Percentiles rank a stretch among this genome's conserved stretches.
Conservation (phyloP, 108 stramenopile species). For the Aureococcus anophagefferens region DNA sequence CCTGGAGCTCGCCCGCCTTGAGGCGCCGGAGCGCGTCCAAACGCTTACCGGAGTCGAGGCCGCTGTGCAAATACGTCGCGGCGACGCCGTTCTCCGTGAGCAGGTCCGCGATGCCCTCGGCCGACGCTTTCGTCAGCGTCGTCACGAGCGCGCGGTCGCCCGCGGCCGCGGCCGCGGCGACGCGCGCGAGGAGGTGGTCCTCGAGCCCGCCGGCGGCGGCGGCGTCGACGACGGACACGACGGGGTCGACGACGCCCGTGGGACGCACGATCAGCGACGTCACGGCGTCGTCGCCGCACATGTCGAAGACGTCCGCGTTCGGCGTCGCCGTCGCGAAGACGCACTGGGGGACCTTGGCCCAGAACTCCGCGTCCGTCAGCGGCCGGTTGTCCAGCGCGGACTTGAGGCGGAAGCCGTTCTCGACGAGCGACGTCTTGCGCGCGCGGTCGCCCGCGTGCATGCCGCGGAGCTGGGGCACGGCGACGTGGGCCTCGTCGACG, state of each 20-base stretch:
- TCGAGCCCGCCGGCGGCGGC: neutral
- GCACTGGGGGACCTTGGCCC: constrained; percentile 44
- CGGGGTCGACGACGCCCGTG: neutral
- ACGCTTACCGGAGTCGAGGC: constrained; percentile 53
- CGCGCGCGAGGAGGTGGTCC: constrained; percentile 43
- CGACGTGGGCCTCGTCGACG: constrained; percentile 66
- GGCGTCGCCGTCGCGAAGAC: constrained; percentile 69
- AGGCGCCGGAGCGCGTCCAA: constrained; percentile 45
- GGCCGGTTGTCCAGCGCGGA: constrained; percentile 71
- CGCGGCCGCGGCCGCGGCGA: constrained; percentile 23
- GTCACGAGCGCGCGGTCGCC: constrained; percentile 49
- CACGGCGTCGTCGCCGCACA: constrained; percentile 21
- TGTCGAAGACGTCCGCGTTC: constrained; percentile 36
- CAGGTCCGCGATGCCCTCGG: constrained; percentile 55
- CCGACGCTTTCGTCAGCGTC: constrained; percentile 60
- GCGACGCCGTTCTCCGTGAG: constrained; percentile 42
- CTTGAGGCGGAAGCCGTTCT: constrained; percentile 66
- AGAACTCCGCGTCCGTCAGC: constrained; percentile 57
- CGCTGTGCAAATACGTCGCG: constrained; percentile 61
- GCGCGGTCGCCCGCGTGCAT: constrained; percentile 62
- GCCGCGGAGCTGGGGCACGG: constrained; percentile 56
- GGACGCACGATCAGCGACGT: neutral
- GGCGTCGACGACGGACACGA: neutral
- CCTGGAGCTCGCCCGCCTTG: constrained; percentile 54
- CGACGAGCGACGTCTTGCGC: constrained; percentile 50